Conservation (phyloP, 1,284 basidiomycete species). For the Vanrija sp. region DNA sequence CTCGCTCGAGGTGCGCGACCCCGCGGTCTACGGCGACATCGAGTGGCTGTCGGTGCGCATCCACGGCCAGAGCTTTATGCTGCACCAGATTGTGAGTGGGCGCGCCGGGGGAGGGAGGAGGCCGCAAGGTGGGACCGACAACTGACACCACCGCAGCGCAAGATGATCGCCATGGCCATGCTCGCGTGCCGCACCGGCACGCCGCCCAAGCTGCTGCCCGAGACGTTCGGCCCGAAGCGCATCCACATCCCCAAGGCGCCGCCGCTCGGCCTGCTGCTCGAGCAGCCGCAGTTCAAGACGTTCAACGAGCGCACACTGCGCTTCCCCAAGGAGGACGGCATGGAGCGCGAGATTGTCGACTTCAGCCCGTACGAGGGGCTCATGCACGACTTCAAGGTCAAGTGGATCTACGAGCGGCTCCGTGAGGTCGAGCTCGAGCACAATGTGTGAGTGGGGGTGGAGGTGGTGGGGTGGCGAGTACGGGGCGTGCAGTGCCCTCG, state of each 20-base stretch:
- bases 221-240: slow-evolving; percentile 60
- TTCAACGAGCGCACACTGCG: slow-evolving; percentile 54
- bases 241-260: slow-evolving; percentile 96
- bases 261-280: slow-evolving; percentile 87
- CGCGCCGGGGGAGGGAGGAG: too few species aligned
- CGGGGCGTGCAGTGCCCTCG: not conserved
- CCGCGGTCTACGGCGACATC: slow-evolving; percentile 77
- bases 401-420: slow-evolving; percentile 78
- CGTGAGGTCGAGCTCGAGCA: slow-evolving; percentile 73
- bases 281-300: slow-evolving; percentile 72
- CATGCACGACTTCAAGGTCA: slow-evolving; percentile 76
- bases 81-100: slow-evolving; percentile 70
- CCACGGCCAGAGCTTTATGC: slow-evolving; percentile 98
- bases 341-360: slow-evolving; percentile 54
- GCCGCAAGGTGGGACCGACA: not conserved
- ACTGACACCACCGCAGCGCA: slow-evolving; percentile 60
- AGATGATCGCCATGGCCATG: slow-evolving; percentile 91
- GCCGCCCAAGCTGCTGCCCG: slow-evolving; percentile 64
- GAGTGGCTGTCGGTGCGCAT: slow-evolving; percentile 94
- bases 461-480: not conserved
- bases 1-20: slow-evolving; percentile 72
- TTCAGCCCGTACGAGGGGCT: slow-evolving; percentile 62
- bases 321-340: slow-evolving; percentile 11
- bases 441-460: slow-evolving; percentile 61
- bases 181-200: slow-evolving; percentile 71